Conservation (phyloP, 179 eudicot genomes). For the Silene vulgaris region DNA sequence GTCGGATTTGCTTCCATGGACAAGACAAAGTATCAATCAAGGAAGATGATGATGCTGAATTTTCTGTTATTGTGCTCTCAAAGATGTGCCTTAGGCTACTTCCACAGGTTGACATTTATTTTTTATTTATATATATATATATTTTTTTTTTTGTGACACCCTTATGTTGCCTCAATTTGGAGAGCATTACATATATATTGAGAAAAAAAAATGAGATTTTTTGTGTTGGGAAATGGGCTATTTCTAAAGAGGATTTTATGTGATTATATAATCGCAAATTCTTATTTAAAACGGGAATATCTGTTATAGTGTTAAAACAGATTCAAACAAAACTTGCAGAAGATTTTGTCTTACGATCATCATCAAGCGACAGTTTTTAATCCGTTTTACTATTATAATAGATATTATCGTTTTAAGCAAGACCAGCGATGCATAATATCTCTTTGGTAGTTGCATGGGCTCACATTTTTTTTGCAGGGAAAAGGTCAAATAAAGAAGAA, state of each 20-base stretch:
- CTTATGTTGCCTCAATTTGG: slow-evolving; percentile 5
- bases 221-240: slow-evolving; percentile 8
- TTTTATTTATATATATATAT: too few species aligned
- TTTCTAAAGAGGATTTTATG: neutral
- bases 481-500: neutral
- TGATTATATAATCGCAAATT: neutral
- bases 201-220: slow-evolving; percentile 9
- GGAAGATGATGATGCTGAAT: slow-evolving; percentile 30
- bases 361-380: too few species aligned
- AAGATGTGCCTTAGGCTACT: slow-evolving; percentile 66
- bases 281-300: too few species aligned
- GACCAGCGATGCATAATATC: neutral
- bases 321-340: too few species aligned
- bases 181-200: neutral
- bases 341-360: too few species aligned
- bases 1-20: slow-evolving; percentile 46
- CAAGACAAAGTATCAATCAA: slow-evolving; percentile 45
- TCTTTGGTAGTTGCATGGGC: slow-evolving; percentile 29
- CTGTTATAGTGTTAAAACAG: too few species aligned
- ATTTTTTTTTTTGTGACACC: neutral
- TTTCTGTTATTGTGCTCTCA: slow-evolving; percentile 58
- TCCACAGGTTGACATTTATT: slow-evolving; percentile 57
- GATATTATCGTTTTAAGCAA: too few species aligned
- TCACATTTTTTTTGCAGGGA: slow-evolving; percentile 15
- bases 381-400: too few species aligned